Evolutionary conservation across 257 asterid species (phyloP).

Genomic region (Forsythia viridissima): DNA sequence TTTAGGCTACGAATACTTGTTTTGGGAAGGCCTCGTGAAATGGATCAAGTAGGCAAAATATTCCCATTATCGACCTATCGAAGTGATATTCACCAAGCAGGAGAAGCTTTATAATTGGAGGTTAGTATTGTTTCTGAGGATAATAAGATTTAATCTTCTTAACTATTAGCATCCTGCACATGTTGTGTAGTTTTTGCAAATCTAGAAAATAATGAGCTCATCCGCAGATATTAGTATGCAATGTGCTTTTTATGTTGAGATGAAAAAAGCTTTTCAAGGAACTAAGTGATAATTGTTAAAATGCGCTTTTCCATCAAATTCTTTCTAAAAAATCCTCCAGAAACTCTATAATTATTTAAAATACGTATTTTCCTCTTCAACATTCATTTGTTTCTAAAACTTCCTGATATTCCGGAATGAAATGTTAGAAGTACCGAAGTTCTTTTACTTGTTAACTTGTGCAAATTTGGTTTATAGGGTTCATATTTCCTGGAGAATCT

Average conservation of each 20-base stretch:
- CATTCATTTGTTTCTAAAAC: neutral
- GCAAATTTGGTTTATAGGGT: neutral
- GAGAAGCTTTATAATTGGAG: slow-evolving; percentile 6
- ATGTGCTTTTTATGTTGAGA: neutral
- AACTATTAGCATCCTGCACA: neutral
- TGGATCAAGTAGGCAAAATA: slow-evolving; percentile 18
- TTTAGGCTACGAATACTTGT: slow-evolving; percentile 13
- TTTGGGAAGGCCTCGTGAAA: slow-evolving; percentile 13
- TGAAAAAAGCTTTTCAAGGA: neutral
- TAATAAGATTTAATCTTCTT: neutral
- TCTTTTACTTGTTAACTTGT: slow-evolving; percentile 6
- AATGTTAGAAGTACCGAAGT: neutral
- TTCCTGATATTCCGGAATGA: slow-evolving; percentile 1
- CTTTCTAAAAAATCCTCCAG: neutral
- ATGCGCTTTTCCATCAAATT: neutral
- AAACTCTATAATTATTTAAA: neutral
- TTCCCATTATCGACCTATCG: neutral
- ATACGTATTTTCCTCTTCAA: neutral
- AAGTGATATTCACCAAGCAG: slow-evolving; percentile 1
- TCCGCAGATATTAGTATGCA: neutral
- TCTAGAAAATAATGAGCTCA: neutral
- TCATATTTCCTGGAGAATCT: slow-evolving; percentile 11
- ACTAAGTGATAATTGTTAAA: neutral
- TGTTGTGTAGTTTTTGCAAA: neutral
- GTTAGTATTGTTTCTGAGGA: slow-evolving; percentile 22